phyloP scores from a whole-genome alignment of 2,329 filamentous ascomycete species.

The Orbilia blumenaviensis region DNA sequence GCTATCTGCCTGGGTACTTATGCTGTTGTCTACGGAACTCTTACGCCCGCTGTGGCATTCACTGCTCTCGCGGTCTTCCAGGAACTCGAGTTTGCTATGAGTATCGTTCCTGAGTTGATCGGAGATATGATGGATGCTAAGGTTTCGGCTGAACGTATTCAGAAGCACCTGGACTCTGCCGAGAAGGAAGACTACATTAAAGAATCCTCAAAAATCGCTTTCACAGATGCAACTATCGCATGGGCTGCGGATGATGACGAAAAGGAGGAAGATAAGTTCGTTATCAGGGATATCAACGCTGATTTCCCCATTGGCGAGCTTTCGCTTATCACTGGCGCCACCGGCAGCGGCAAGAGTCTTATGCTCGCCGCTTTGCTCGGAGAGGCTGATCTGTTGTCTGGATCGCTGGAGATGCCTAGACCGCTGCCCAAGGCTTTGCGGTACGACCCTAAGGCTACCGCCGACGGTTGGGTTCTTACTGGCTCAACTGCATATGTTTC shows the following conservation, averaged over 20 bases:
- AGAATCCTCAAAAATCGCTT: constrained; percentile 70
- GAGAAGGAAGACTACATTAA: constrained; percentile 70
- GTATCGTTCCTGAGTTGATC: constrained; percentile 76
- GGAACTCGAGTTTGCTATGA: constrained; percentile 75
- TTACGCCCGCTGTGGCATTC: constrained; percentile 79
- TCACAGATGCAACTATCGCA: constrained; percentile 74
- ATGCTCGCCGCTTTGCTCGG: constrained; percentile 78
- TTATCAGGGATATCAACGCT: constrained; percentile 72
- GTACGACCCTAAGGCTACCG: constrained; percentile 70
- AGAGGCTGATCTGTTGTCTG: constrained; percentile 75
- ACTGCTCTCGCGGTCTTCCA: constrained; percentile 79
- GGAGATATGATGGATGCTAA: constrained; percentile 76
- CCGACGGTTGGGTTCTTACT: constrained; percentile 73
- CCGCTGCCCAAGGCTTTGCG: constrained; percentile 67
- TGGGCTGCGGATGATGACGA: constrained; percentile 75
- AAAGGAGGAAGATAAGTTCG: constrained; percentile 70
- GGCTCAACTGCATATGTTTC: constrained; percentile 77
- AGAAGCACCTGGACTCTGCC: constrained; percentile 73
- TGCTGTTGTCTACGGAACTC: constrained; percentile 69
- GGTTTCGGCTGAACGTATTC: constrained; percentile 76
- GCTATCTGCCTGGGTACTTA: constrained; percentile 76
- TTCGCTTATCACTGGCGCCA: constrained; percentile 76
- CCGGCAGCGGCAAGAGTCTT: constrained; percentile 80
- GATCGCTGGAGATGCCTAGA: constrained; percentile 67
- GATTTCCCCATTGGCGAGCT: constrained; percentile 75